These are phyloP conservation scores for Cenchrus purpureus DNA, from an alignment of 176 grass and related monocot species.

Conservation along the genomic window DNA sequence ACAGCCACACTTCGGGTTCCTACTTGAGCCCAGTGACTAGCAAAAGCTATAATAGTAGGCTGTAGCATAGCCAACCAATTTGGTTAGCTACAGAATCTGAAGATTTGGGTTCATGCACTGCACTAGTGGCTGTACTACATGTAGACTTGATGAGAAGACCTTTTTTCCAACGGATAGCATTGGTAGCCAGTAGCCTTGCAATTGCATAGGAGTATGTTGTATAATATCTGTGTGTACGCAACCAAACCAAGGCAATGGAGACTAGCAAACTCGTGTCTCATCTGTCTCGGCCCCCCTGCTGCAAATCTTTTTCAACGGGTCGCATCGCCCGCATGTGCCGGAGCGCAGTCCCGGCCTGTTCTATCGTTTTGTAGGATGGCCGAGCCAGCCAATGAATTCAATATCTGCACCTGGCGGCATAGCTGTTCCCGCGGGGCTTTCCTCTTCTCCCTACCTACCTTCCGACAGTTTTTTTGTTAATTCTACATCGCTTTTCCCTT, in stretches of 20 bases:
- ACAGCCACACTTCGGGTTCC: not conserved
- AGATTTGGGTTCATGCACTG: not conserved
- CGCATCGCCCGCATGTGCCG: constrained; percentile 47
- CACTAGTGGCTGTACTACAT: not conserved
- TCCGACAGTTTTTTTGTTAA: constrained; percentile 24
- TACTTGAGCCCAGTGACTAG: not conserved
- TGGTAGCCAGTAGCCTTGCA: not conserved
- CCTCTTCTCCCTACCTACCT: constrained; percentile 42
- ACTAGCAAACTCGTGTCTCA: constrained; percentile 18
- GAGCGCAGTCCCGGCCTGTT: constrained; percentile 15
- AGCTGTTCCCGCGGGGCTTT: constrained; percentile 44
- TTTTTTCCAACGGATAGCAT: constrained; percentile 29
- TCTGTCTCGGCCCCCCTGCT: constrained; percentile 28
- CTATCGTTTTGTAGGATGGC: constrained; percentile 39
- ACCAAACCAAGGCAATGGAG: constrained; percentile 10
- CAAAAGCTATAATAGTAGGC: too few species aligned
- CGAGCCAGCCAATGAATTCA: constrained; percentile 36
- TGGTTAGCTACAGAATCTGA: not conserved
- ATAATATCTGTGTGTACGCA: constrained; percentile 32
- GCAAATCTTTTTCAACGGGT: constrained; percentile 23
- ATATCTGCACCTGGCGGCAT: constrained; percentile 45
- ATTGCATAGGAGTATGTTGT: not conserved
- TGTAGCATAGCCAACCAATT: not conserved
- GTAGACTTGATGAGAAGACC: not conserved
- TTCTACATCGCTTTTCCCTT: not conserved